Conservation (phyloP, 2,329 filamentous ascomycete species). For the Fusarium nanum region DNA sequence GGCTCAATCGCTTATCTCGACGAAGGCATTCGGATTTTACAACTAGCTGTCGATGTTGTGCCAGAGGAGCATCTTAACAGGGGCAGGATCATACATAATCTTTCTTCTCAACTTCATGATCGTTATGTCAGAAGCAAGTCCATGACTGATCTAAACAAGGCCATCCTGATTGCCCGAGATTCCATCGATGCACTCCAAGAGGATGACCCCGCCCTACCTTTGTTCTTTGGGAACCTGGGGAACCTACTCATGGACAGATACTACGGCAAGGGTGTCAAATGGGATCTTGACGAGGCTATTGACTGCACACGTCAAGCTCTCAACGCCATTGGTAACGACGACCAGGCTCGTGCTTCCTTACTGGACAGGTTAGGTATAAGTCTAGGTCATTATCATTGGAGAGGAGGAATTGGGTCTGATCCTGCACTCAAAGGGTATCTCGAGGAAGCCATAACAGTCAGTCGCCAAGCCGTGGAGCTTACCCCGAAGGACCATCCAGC, state of each 20-base stretch:
- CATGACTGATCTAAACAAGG: background rate
- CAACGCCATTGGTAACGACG: background rate
- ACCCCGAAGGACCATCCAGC: background rate
- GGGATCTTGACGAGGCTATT: background rate
- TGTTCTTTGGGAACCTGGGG: background rate
- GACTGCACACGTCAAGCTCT: background rate
- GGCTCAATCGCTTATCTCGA: background rate
- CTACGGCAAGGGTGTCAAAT: background rate
- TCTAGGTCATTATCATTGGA: background rate
- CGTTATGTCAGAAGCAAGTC: background rate
- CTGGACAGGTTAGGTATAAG: background rate
- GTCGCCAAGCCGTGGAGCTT: background rate
- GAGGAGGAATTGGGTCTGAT: background rate
- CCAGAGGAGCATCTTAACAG: background rate
- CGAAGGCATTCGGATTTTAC: background rate
- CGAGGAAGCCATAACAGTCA: background rate
- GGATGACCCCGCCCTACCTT: background rate
- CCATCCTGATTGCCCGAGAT: background rate
- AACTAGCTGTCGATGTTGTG: background rate
- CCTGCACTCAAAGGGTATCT: background rate
- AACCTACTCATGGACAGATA: background rate
- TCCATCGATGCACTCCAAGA: background rate
- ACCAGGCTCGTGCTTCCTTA: background rate
- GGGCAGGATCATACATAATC: background rate
- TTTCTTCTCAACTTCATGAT: background rate